Percentiles rank a stretch among this genome's conserved stretches.
Conservation (phyloP, 805 yeast species). For the Candida bentonensis region DNA sequence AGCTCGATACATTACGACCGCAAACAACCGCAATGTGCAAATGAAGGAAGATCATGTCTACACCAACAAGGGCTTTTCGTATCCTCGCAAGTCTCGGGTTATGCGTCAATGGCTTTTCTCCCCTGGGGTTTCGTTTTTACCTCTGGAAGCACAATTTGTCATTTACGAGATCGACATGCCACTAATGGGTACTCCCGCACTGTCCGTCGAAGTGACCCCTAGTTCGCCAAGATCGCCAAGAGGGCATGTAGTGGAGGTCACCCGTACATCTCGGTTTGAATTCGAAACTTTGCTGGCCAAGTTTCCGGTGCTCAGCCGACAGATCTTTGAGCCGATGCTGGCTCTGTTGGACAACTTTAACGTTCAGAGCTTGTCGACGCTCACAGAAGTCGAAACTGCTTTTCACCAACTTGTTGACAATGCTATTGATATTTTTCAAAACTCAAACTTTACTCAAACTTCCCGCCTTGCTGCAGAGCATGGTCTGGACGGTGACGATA, state of each 20-base stretch:
- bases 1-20: slow-evolving; percentile 12
- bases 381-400: slow-evolving; percentile 17
- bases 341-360: slow-evolving; percentile 26
- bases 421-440: slow-evolving; percentile 23
- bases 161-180: slow-evolving; percentile 45
- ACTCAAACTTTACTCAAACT: slow-evolving; percentile 16
- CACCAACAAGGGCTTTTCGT: slow-evolving; percentile 46
- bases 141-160: slow-evolving; percentile 41
- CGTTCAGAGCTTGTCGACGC: slow-evolving; percentile 18
- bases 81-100: slow-evolving; percentile 31
- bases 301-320: slow-evolving; percentile 26
- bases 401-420: slow-evolving; percentile 19
- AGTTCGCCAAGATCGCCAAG: neutral
- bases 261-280: neutral
- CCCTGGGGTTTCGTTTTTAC: slow-evolving; percentile 46
- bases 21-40: slow-evolving; percentile 33
- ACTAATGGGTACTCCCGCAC: slow-evolving; percentile 29
- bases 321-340: slow-evolving; percentile 28
- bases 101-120: slow-evolving; percentile 32
- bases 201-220: neutral
- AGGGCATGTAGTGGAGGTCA: neutral
- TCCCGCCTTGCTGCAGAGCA: slow-evolving; percentile 14
- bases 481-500: slow-evolving; percentile 18
- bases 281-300: slow-evolving; percentile 28
- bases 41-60: slow-evolving; percentile 40